Percentiles rank a stretch among this genome's conserved stretches.
These are phyloP conservation scores for rapeseed (Brassica napus) DNA, from an alignment of 345 rosid species.

Conservation along the genomic window Da-Ae NC_063441.1:15776001-15776500, in stretches of 20 bases:
- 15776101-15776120: conserved; percentile 91
- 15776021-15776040: conserved; percentile 48
- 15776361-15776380: conserved; percentile 88
- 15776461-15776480: conserved; percentile 89
- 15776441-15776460: conserved; percentile 54
- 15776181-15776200: conserved; percentile 96
- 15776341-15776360: conserved; percentile 90
- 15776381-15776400: neutral
- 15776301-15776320: conserved; percentile 64
- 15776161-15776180: conserved; percentile 90
- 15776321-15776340: conserved; percentile 89
- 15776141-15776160: conserved; percentile 83
- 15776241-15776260: conserved; percentile 20
- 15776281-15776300: conserved; percentile 20
- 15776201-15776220: conserved; percentile 88
- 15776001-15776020: conserved; percentile 89
- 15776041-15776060: conserved; percentile 1
- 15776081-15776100: conserved; percentile 86
- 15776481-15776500: conserved; percentile 84
- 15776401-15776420: neutral
- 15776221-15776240: conserved; percentile 51
- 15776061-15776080: neutral
- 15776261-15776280: conserved; percentile 8
- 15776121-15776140: conserved; percentile 97
- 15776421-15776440: conserved; percentile 5